Evolutionary conservation across 306 rosid genomes (phyloP).

Genomic region (Carpinus viminea): DNA sequence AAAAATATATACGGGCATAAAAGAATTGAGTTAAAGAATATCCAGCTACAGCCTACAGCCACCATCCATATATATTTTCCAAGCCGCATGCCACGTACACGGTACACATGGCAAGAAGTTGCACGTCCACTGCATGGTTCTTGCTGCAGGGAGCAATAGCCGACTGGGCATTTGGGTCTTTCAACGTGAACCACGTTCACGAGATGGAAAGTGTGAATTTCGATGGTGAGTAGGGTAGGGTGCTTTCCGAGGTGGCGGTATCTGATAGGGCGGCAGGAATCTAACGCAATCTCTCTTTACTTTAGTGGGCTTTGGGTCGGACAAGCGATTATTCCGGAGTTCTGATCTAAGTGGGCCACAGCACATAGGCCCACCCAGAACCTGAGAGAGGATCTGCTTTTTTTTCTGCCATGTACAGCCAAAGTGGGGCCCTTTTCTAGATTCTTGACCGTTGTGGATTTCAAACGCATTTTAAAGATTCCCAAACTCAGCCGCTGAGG

Average conservation of each 20-base stretch:
- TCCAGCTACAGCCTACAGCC: too few relatives aligned
- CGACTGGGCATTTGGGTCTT: neutral
- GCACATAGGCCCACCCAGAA: neutral
- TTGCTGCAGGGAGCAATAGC: neutral
- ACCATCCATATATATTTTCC: too few relatives aligned
- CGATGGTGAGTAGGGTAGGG: neutral
- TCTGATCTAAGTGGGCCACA: neutral
- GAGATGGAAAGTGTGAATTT: neutral
- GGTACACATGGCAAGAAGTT: neutral
- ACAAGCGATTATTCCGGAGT: conserved; percentile 22
- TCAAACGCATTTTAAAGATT: conserved; percentile 9
- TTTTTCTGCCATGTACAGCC: neutral
- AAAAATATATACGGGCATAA: too few relatives aligned
- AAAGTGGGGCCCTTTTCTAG: neutral
- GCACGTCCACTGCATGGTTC: neutral
- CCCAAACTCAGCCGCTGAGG: neutral
- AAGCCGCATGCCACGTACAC: neutral
- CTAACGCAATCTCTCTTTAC: neutral
- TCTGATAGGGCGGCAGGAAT: neutral
- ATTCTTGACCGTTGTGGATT: conserved; percentile 33
- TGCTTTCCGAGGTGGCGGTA: conserved; percentile 20
- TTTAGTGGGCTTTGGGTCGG: conserved; percentile 1
- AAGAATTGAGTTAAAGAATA: too few relatives aligned
- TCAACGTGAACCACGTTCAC: neutral
- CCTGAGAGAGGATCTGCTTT: conserved; percentile 15